phyloP scores from a whole-genome alignment of 2,329 filamentous ascomycete genomes.

The Penicillium sp. region DNA sequence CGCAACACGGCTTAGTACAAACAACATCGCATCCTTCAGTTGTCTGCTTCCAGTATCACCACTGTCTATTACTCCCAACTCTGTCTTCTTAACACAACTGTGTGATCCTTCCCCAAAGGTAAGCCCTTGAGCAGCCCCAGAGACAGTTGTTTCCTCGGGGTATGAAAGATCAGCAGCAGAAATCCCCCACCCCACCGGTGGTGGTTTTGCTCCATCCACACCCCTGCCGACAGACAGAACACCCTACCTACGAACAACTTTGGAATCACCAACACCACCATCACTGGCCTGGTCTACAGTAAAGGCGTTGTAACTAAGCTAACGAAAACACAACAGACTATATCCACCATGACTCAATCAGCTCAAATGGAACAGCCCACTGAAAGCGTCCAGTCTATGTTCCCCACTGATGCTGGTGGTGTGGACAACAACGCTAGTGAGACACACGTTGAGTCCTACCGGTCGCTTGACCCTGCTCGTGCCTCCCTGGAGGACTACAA shows the following conservation, averaged over 20 bases:
- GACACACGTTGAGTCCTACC: conserved; percentile 18
- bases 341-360: conserved; percentile 21
- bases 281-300: neutral
- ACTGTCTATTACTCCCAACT: conserved; percentile 8
- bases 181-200: neutral
- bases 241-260: neutral
- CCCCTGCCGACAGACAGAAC: neutral
- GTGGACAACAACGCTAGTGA: conserved; percentile 17
- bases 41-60: neutral
- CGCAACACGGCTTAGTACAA: neutral
- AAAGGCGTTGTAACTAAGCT: neutral
- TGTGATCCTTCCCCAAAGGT: conserved; percentile 8
- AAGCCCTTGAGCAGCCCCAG: neutral
- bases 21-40: conserved; percentile 1
- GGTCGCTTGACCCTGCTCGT: conserved; percentile 23
- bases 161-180: neutral
- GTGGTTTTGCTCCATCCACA: neutral
- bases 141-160: neutral
- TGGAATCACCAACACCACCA: neutral
- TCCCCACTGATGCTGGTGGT: conserved; percentile 19
- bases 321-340: conserved; percentile 6
- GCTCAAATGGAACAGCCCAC: conserved; percentile 20
- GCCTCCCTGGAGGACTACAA: conserved; percentile 41
- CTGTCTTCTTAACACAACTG: neutral
- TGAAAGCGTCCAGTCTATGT: conserved; percentile 20